Conservation (phyloP, 2,329 filamentous ascomycete genomes). For the Drechslerella dactyloides region DNA sequence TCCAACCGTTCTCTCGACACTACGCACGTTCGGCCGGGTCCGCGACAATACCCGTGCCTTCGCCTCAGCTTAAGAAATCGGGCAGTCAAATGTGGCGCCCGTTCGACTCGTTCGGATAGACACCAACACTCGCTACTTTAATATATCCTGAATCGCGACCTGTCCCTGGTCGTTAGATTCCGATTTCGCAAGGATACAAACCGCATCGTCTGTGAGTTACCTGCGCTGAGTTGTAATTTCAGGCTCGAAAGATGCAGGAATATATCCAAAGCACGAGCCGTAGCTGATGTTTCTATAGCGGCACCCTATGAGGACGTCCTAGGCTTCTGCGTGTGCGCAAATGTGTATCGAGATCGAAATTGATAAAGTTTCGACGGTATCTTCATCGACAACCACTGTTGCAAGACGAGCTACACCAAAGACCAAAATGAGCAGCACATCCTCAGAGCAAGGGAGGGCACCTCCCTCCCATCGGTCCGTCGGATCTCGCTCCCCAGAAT, state of each 20-base stretch:
- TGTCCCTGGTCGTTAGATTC: no score
- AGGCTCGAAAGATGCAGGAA: neutral
- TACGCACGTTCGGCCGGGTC: no score
- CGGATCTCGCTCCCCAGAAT: conserved; percentile 29
- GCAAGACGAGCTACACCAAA: conserved; percentile 38
- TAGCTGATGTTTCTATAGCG: neutral
- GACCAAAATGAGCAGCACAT: conserved; percentile 39
- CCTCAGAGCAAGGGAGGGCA: conserved; percentile 27
- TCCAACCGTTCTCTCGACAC: neutral
- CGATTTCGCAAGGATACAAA: no score
- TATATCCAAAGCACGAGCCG: neutral
- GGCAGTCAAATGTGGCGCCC: no score
- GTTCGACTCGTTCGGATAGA: no score
- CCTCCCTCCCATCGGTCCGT: conserved; percentile 18
- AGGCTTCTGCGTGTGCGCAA: conserved; percentile 17
- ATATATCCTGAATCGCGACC: no score
- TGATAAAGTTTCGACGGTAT: conserved; percentile 49
- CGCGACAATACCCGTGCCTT: no score
- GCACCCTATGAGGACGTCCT: conserved; percentile 28
- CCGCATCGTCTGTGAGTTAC: neutral
- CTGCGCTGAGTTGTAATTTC: neutral
- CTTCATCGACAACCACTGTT: conserved; percentile 43
- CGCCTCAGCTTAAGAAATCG: no score
- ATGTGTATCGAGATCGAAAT: conserved; percentile 51
- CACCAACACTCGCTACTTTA: no score